Conservation (phyloP, 2,329 filamentous ascomycete species). For the Teratosphaeria epicoccoides region DNA sequence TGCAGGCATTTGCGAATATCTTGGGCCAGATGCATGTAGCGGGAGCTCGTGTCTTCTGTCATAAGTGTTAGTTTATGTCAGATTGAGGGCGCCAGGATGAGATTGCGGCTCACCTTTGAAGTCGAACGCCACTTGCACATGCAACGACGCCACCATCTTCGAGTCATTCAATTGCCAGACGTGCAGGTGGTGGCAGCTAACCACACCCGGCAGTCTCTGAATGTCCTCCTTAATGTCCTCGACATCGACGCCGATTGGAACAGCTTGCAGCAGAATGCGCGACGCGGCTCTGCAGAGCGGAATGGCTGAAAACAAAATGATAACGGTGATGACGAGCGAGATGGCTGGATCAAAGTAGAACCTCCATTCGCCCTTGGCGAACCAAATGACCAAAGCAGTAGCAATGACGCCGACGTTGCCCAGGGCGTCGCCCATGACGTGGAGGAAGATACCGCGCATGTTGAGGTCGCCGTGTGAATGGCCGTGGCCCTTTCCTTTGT, state of each 20-base stretch:
- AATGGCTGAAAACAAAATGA: slow-evolving; percentile 61
- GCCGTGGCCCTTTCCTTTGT: slow-evolving; percentile 41
- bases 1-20: slow-evolving; percentile 81
- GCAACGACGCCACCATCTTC: slow-evolving; percentile 84
- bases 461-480: slow-evolving; percentile 85
- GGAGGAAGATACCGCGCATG: slow-evolving; percentile 68
- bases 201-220: slow-evolving; percentile 67
- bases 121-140: slow-evolving; percentile 84
- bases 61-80: slow-evolving; percentile 35
- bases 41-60: slow-evolving; percentile 61
- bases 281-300: slow-evolving; percentile 70
- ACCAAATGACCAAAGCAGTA: slow-evolving; percentile 81
- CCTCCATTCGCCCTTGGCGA: slow-evolving; percentile 69
- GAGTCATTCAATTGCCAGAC: slow-evolving; percentile 97
- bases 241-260: slow-evolving; percentile 76
- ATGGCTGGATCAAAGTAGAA: slow-evolving; percentile 86
- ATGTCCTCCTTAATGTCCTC: slow-evolving; percentile 92
- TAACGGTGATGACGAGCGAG: slow-evolving; percentile 83
- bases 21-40: slow-evolving; percentile 84
- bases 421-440: slow-evolving; percentile 69
- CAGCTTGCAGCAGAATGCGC: slow-evolving; percentile 87
- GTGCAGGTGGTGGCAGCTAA: slow-evolving; percentile 90
- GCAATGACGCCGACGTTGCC: slow-evolving; percentile 79
- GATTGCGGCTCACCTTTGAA: slow-evolving; percentile 56
- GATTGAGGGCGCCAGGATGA: background rate